Conservation (phyloP, 306 rosid genomes). For the Ormosia emarginata region DNA sequence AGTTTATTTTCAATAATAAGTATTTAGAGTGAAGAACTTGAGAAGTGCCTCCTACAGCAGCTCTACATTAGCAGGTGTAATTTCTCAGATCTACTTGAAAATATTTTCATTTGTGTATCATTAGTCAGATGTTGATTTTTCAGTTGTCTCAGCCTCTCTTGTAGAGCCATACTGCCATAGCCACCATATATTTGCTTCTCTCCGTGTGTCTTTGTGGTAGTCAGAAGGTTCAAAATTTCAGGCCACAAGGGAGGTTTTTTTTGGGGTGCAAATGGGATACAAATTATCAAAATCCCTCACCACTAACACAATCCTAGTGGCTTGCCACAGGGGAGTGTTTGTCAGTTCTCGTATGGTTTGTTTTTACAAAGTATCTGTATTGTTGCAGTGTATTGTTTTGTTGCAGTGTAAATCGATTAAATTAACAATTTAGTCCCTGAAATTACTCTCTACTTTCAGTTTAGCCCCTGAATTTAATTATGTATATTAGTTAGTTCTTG, state of each 20-base stretch:
- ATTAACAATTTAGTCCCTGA: too few relatives aligned
- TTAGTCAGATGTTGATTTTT: not conserved
- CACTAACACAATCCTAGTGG: too few relatives aligned
- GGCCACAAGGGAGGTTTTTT: not conserved
- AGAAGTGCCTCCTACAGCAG: not conserved
- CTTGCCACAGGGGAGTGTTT: not conserved
- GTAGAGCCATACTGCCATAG: not conserved
- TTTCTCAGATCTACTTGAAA: not conserved
- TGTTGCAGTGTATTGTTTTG: not conserved
- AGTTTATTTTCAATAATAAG: not conserved
- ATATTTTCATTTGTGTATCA: not conserved
- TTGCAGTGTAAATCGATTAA: too few relatives aligned
- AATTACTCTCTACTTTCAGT: too few relatives aligned
- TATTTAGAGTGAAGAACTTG: not conserved
- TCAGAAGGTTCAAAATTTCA: not conserved
- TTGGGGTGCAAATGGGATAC: too few relatives aligned
- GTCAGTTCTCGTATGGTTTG: not conserved
- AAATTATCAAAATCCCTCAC: too few relatives aligned
- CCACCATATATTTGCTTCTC: not conserved
- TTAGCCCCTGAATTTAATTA: too few relatives aligned
- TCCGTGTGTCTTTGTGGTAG: not conserved
- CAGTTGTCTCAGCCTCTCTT: not conserved
- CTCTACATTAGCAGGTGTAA: not conserved
- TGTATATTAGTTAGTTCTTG: too few relatives aligned
- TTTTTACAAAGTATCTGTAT: not conserved